phyloP scores from a whole-genome alignment of 148 eudicot genomes.

The Pouteria glomerata region DNA sequence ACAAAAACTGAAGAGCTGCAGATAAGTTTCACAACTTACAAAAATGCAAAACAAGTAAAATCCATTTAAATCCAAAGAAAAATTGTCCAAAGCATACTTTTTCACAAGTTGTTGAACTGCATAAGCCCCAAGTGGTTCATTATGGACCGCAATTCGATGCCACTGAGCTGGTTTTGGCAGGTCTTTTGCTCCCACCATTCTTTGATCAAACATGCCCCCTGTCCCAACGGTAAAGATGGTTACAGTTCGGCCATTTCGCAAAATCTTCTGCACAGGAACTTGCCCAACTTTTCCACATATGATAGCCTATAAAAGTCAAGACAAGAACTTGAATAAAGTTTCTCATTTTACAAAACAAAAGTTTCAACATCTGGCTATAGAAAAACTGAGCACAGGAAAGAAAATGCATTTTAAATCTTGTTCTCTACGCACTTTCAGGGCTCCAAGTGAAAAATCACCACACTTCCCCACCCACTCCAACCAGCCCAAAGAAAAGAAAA shows the following conservation, averaged over 20 bases:
- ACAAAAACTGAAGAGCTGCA: constrained; percentile 92
- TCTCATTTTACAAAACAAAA: background rate
- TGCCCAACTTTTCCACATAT: constrained; percentile 92
- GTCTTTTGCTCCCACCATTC: constrained; percentile 42
- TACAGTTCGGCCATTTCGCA: constrained; percentile 84
- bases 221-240: constrained; percentile 92
- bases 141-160: constrained; percentile 94
- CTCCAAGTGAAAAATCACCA: background rate
- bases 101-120: constrained; percentile 82
- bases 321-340: background rate
- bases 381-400: background rate
- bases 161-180: constrained; percentile 87
- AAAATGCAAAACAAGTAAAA: background rate
- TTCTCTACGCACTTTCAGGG: background rate
- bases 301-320: constrained; percentile 54
- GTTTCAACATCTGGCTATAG: background rate
- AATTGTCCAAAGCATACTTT: constrained; percentile 49
- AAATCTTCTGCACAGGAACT: constrained; percentile 86
- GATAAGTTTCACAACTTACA: constrained; percentile 16
- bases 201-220: constrained; percentile 95
- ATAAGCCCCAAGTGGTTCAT: constrained; percentile 73
- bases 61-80: background rate
- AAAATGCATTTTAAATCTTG: background rate
- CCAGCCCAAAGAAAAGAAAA: background rate
- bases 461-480: background rate